Base-by-base conservation (phyloP, 139 green algal species). In the Mychonastes homosphaera region DNA sequence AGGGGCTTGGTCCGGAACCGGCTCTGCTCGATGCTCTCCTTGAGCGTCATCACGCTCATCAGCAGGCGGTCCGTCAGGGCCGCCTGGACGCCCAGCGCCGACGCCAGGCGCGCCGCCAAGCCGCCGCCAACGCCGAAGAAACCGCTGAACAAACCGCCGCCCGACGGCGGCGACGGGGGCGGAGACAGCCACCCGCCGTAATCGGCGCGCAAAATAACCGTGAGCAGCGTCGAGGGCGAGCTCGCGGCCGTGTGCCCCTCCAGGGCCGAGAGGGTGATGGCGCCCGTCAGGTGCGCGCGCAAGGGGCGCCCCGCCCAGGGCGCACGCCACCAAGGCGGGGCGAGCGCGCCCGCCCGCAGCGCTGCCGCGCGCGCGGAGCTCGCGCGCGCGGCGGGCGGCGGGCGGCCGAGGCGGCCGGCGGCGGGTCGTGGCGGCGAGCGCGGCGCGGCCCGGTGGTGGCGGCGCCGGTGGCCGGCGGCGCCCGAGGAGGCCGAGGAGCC, bases 11-110 rank as follows among this genome's bases (percentile, higher is more conserved):
- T 18, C 45, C 23, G 15, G 18, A 18, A 58, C 51, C 55, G 33
- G 13, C 10, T 41, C 34, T 65, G 56, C 58, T 65, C 58, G 15
- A 65, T 46, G 19, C 56, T 46, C 43, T 65, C 58, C 46, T 56
- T 56, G 3, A 65, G 34, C 24, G 56, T 65, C 58, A 65, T 65
- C 12, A 65, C 58, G 5, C 45, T 28, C 58, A 65, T 65, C 58
- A 65, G 35, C 46, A 65, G 39, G 3, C 58, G 46, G 34, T 65
- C 58, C 58, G 56, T 48, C 2, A 65, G 34, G 2, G 58, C 58
- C 19, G 56, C 58, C 28, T 65, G 58, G 34, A 65, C 6, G 10
- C 58, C 58, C 34, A 65, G 15, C 15, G 58, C 45, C 46, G 39
- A 47, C 39, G 39, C 39, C 18, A 1, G 19, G 39, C 2, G 18